phyloP scores from a whole-genome alignment of 2,329 filamentous ascomycete genomes.

The Pseudogymnoascus sp. region DNA sequence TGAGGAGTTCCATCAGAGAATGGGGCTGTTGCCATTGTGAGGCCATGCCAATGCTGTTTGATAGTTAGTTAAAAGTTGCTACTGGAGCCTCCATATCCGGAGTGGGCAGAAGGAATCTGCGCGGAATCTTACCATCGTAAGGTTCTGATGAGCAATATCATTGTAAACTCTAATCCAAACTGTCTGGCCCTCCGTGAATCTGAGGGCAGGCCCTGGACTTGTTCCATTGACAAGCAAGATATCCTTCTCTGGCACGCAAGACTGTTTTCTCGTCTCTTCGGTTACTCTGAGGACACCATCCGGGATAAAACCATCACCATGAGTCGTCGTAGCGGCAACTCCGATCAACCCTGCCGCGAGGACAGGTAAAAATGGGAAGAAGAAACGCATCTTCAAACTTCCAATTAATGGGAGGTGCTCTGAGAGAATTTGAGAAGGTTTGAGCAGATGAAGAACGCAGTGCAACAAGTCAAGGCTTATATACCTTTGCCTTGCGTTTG shows the following conservation, averaged over 20 bases:
- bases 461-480: not conserved
- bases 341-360: not conserved
- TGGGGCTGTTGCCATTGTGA: slow-evolving; percentile 39
- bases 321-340: slow-evolving; percentile 4
- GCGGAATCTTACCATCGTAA: slow-evolving; percentile 37
- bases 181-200: slow-evolving; percentile 35
- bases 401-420: not conserved
- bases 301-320: slow-evolving; percentile 27
- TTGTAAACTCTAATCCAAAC: slow-evolving; percentile 49
- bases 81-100: not conserved
- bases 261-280: slow-evolving; percentile 26
- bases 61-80: not conserved
- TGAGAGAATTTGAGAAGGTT: not conserved
- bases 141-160: slow-evolving; percentile 40
- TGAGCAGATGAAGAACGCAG: not conserved
- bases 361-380: not conserved
- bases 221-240: slow-evolving; percentile 41
- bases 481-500: not conserved
- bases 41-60: slow-evolving; percentile 47
- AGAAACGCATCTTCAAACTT: not conserved
- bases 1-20: slow-evolving; percentile 45
- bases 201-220: slow-evolving; percentile 38
- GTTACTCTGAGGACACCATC: slow-evolving; percentile 36
- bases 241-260: slow-evolving; percentile 32
- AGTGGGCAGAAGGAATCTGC: not conserved